Evolutionary conservation across 768 basidiomycete genomes (phyloP), one percentile per base, ranked within the genome.

Genomic region (Mycena rebaudengoi): DNA sequence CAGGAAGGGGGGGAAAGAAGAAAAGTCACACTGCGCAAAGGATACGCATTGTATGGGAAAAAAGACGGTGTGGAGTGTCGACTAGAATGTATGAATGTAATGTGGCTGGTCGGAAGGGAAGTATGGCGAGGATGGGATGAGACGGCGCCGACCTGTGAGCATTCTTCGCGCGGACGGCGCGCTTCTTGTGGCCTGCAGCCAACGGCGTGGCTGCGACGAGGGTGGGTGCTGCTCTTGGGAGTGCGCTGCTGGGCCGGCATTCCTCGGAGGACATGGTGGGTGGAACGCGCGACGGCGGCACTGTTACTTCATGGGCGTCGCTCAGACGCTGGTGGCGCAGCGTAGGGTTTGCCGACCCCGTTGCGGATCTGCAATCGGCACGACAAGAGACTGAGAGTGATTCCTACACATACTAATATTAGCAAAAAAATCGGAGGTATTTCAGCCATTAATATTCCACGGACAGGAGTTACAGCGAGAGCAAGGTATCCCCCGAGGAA

Each of bases 111-210:
- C n/a, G 26, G 45, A 35, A 37, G 57, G 26, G 10, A 5, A 11
- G 28, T 23, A 39, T 23, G 57, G 28, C 62, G 59, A 64, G 43
- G n/a, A n/a, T n/a, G n/a, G n/a, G n/a, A n/a, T n/a, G 60, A 58
- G 45, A 41, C 37, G 44, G 56, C 12, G 74, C 80, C 45, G 66
- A 92, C 96, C 92, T 98, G 98, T 37, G 90, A 89, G 77, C 96
- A 99, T 70, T 88, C 94, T 80, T 98, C 96, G 79, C 96, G n/a
- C n/a, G 89, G 55, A 91, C 86, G 2, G 94, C 95, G 60, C 92
- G 87, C 78, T 94, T 94, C 84, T 90, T 94, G 41, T 50, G 46
- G 40, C 55, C 61, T 39, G 77, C 74, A 30, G 73, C 70, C n/a
- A n/a, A n/a, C n/a, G n/a, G n/a, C 48, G 75, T 74, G 28, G 67